Base-by-base conservation (phyloP, 176 grass and related monocot genomes). In the Pontederia crassipes region DNA sequence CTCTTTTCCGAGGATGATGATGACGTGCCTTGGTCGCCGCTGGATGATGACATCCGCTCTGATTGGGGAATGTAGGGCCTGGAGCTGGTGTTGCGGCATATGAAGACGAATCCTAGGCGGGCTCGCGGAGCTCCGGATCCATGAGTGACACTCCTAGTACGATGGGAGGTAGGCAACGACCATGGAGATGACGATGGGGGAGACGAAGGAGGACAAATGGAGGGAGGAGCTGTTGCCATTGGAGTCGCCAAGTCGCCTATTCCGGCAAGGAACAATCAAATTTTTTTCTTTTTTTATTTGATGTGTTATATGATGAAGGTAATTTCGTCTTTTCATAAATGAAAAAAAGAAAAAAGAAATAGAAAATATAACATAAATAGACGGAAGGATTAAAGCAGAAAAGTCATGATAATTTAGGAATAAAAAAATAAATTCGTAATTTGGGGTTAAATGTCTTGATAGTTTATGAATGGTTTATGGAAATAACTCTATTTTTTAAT, bases 71-170 rank as follows among this genome's bases (percentile, higher is more conserved):
- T 90, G 66, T 90, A 87, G 0, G 92, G 86, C 48, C 74, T 85
- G 12, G 73, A 78, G 27, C 86, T 87, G 10, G 86, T 87, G 72
- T 86, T 81, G 63, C 92, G 86, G 62, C 81, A 96, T 0, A 83
- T 78, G 4, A 83, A 81, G 24, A 90, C 92, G 72, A 90, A 80
- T 96, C 86, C 66, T 96, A 96, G 35, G 83, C 80, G 2, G 83
- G 71, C 69, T 90, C 73, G 0, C 83, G 83, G 54, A 97, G 92
- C 14, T 90, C 86, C 10, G 59, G 50, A 15, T 69, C 15, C 6
- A 84, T 73, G 32, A 97, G 72, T 8, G 45, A 2, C 27, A 84
- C 67, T 10, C 75, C 83, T 13, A 97, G 60, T 15, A 80, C 20
- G 20, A 24, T 9, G 84, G 81, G 1, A 91, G 78, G 16, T 69